These are phyloP conservation scores for Mrakia hoshinonis DNA, from an alignment of 768 basidiomycete genomes.

Conservation along the genomic window DNA sequence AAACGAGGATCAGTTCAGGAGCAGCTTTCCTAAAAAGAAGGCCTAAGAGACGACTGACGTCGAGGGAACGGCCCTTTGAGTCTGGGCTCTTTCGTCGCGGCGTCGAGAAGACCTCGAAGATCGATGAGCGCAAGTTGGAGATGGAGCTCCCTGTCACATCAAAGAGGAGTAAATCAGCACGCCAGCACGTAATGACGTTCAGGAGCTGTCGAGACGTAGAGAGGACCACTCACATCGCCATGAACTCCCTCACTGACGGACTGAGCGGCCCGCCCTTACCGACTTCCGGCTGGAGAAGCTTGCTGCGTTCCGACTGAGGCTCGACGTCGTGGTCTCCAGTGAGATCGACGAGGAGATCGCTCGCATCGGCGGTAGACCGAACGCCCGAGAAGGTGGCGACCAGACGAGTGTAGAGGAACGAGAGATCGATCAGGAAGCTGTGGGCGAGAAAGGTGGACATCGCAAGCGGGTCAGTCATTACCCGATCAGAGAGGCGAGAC, in stretches of 20 bases:
- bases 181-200: too few relatives aligned
- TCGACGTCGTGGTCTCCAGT: conserved; percentile 28
- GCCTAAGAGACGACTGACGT: conserved; percentile 21
- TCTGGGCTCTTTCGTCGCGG: conserved; percentile 86
- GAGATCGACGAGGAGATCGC: neutral
- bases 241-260: conserved; percentile 53
- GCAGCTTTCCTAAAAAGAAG: neutral
- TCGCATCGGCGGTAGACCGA: conserved; percentile 24
- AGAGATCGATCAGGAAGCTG: conserved; percentile 86
- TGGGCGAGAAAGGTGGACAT: neutral
- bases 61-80: conserved; percentile 93
- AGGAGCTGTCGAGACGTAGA: neutral
- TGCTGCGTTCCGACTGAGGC: conserved; percentile 32
- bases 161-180: too few relatives aligned
- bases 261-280: conserved; percentile 23
- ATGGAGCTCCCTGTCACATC: conserved; percentile 97
- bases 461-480: neutral
- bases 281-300: conserved; percentile 14
- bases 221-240: conserved; percentile 65
- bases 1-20: too few relatives aligned
- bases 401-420: conserved; percentile 87
- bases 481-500: neutral
- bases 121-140: conserved; percentile 83
- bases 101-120: conserved; percentile 71
- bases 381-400: conserved; percentile 69